Evolutionary conservation across 2,329 filamentous ascomycete species (phyloP).

Genomic region (Colletotrichum brevisporum): DNA sequence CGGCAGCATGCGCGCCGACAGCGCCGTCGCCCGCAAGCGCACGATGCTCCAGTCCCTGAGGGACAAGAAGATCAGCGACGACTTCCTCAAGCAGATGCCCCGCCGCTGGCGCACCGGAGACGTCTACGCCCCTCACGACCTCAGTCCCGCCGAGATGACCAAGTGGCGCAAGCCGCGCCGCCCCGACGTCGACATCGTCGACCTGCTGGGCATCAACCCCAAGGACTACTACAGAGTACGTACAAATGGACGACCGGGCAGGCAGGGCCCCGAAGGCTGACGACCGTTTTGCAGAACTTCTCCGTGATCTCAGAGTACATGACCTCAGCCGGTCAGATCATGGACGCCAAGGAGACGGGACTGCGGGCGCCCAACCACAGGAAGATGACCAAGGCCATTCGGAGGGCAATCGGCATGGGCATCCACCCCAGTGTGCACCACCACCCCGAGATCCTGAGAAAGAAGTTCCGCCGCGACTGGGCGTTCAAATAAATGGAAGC

Average conservation of each 20-base stretch:
- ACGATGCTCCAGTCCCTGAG: constrained; percentile 55
- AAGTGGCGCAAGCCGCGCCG: constrained; percentile 79
- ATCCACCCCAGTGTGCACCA: constrained; percentile 91
- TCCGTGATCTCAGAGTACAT: constrained; percentile 91
- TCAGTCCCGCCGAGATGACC: constrained; percentile 81
- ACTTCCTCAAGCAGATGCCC: constrained; percentile 74
- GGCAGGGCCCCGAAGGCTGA: neutral
- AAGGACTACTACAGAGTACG: constrained; percentile 88
- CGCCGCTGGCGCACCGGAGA: constrained; percentile 84
- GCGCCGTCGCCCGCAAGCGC: constrained; percentile 47
- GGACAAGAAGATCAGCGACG: constrained; percentile 59
- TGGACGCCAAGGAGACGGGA: constrained; percentile 80
- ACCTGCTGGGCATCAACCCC: constrained; percentile 84
- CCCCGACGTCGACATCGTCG: constrained; percentile 79
- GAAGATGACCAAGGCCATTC: constrained; percentile 91
- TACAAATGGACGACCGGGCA: constrained; percentile 35
- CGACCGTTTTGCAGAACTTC: constrained; percentile 78
- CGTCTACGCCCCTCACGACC: constrained; percentile 90
- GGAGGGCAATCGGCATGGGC: constrained; percentile 89
- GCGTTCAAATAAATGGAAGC: constrained; percentile 21
- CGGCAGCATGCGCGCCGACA: constrained; percentile 43
- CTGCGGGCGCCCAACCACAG: constrained; percentile 92
- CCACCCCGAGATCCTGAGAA: constrained; percentile 84
- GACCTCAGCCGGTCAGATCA: constrained; percentile 87
- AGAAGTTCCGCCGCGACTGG: constrained; percentile 46